Base-by-base conservation (phyloP, 2,329 filamentous ascomycete genomes). In the Beauveria sp. region DNA sequence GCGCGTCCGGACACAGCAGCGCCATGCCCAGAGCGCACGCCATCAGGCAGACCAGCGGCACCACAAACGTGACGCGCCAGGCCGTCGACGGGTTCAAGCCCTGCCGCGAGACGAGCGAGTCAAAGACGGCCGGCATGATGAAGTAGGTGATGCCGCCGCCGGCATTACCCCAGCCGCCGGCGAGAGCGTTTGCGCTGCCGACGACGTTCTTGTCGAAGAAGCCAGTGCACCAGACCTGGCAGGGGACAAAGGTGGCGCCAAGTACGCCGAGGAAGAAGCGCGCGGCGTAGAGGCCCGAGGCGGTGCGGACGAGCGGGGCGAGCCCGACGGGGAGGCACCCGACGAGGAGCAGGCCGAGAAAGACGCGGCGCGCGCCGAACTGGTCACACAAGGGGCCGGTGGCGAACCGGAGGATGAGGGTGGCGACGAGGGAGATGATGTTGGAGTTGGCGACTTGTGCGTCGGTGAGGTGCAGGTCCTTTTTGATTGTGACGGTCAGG, bases 191-290 rank as follows among this genome's bases (percentile, higher is more conserved):
- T 64, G 91, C 90, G 6, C 90, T 93, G 53, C 93, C 93, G 20
- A 96, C 89, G 28, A 96, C 82, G 68, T 93, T 95, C 78, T 93
- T 95, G 76, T 97, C 92, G 72, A 91, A 96, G 79, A 96, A 96
- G 0, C 88, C 91, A 0, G 91, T 96, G 10, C 88, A 90, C 91
- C 92, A 96, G 7, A 96, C 93, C 71, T 96, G 91, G 72, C 91
- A 96, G 14, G 90, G 90, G 0, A 93, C 90, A 68, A 93, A 93
- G 1, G 85, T 84, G 2, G 87, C 88, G 46, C 90, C 90, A 0
- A 93, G 82, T 49, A 93, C 87, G 63, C 89, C 89, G 65, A 93
- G 85, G 74, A 93, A 93, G 78, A 93, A 93, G 50, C 90, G 85
- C 53, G 89, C 82, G 22, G 83, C 75, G 66, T 91, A 87, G n/a